These are phyloP conservation scores for Cercophora sp. DNA, from an alignment of 495 filamentous ascomycete genomes.

Conservation along the genomic window DNA sequence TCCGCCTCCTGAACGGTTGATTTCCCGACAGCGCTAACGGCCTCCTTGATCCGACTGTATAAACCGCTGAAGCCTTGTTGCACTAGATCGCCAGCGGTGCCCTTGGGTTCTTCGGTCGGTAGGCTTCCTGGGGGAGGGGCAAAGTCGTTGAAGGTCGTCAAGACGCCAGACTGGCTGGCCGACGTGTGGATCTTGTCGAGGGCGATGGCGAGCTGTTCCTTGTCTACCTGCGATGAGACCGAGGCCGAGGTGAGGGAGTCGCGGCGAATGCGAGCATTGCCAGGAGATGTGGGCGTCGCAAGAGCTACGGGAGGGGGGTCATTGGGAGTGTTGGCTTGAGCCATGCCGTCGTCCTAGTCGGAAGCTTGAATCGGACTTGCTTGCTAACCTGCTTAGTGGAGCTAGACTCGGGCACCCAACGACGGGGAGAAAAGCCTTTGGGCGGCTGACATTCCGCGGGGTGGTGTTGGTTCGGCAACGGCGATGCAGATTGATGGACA, in stretches of 20 bases:
- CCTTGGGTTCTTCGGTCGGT: slow-evolving; percentile 60
- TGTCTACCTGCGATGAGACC: slow-evolving; percentile 54
- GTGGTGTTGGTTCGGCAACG: background rate
- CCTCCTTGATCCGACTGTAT: slow-evolving; percentile 76
- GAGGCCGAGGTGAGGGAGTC: slow-evolving; percentile 64
- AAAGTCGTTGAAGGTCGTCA: slow-evolving; percentile 90
- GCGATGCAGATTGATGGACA: background rate
- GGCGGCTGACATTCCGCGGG: slow-evolving; percentile 5
- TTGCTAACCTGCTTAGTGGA: background rate
- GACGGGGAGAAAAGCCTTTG: background rate
- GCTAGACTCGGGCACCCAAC: too few species aligned
- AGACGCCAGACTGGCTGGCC: slow-evolving; percentile 70
- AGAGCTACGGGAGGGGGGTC: slow-evolving; percentile 13
- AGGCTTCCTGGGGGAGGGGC: slow-evolving; percentile 53
- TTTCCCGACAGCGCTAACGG: slow-evolving; percentile 63
- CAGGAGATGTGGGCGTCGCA: slow-evolving; percentile 19
- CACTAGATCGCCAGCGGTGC: slow-evolving; percentile 63
- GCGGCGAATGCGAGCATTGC: slow-evolving; percentile 41
- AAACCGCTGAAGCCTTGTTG: slow-evolving; percentile 82
- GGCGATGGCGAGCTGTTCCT: slow-evolving; percentile 64
- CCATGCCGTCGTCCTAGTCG: slow-evolving; percentile 15
- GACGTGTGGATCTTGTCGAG: slow-evolving; percentile 82
- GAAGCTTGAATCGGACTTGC: background rate
- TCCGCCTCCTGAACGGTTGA: slow-evolving; percentile 45
- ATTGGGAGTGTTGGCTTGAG: slow-evolving; percentile 18